phyloP scores from a whole-genome alignment of 768 basidiomycete genomes.

The Sporobolomyces roseus region DNA sequence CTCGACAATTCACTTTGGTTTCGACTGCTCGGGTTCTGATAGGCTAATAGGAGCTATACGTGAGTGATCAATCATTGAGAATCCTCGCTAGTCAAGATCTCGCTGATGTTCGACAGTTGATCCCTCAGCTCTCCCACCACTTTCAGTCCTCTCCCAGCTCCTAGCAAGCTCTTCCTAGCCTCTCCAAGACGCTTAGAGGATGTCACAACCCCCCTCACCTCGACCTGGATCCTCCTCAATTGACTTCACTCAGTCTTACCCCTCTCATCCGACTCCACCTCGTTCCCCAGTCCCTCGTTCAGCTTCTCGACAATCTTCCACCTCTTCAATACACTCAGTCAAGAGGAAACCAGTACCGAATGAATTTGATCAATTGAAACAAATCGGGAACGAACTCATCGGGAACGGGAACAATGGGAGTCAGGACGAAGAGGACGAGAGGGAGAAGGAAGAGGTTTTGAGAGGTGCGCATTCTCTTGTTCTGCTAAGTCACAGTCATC shows the following conservation, averaged over 20 bases:
- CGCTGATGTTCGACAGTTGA: too few species aligned
- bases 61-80: too few species aligned
- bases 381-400: background rate
- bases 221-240: background rate
- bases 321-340: background rate
- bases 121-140: background rate
- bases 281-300: too few species aligned
- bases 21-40: too few species aligned
- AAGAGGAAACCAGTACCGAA: constrained; percentile 22
- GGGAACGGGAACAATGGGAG: background rate
- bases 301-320: constrained; percentile 1
- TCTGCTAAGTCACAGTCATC: too few species aligned
- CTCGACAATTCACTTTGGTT: too few species aligned
- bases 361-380: constrained; percentile 4
- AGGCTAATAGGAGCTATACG: too few species aligned
- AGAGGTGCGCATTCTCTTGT: background rate
- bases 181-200: background rate
- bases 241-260: background rate
- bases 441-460: background rate
- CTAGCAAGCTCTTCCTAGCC: background rate
- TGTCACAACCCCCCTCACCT: background rate
- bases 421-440: too few species aligned
- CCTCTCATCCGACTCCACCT: background rate
- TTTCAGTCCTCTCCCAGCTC: background rate
- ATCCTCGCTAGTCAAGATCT: too few species aligned